A percentile compares a stretch with the other conserved stretches of the same genome.
Evolutionary conservation across 495 filamentous ascomycete genomes (phyloP).

Genomic region (Aspergillus leporis): DNA sequence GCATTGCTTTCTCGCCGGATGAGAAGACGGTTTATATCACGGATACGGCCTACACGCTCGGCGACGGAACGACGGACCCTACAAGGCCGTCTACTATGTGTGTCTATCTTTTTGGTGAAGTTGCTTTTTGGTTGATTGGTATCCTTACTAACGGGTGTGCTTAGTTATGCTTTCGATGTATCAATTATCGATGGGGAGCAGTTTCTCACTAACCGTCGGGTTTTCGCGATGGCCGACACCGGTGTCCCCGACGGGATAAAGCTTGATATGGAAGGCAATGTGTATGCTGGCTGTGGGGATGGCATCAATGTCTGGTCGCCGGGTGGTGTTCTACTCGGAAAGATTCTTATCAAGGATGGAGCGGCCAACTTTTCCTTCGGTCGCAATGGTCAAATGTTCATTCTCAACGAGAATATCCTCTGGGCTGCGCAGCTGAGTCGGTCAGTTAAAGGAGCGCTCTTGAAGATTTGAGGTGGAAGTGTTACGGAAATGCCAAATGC

Average conservation of each 20-base stretch:
- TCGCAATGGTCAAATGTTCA: slow-evolving; percentile 40
- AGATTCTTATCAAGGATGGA: slow-evolving; percentile 47
- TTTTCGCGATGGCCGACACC: slow-evolving; percentile 58
- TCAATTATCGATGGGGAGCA: slow-evolving; percentile 24
- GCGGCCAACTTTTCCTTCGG: slow-evolving; percentile 50
- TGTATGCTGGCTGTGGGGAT: slow-evolving; percentile 62
- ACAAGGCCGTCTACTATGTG: slow-evolving; percentile 29
- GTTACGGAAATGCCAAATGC: neutral
- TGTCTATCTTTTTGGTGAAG: neutral
- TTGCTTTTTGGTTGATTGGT: neutral
- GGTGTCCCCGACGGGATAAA: slow-evolving; percentile 64
- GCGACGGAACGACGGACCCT: slow-evolving; percentile 25
- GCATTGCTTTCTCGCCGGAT: slow-evolving; percentile 50
- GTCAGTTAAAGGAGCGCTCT: slow-evolving; percentile 31
- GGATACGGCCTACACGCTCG: slow-evolving; percentile 40
- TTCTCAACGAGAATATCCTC: slow-evolving; percentile 44
- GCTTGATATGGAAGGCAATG: slow-evolving; percentile 58
- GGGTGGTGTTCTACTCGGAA: slow-evolving; percentile 53
- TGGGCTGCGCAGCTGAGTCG: slow-evolving; percentile 36
- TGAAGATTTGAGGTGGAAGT: slow-evolving; percentile 15
- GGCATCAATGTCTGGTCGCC: slow-evolving; percentile 63
- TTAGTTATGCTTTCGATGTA: slow-evolving; percentile 32
- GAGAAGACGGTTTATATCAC: slow-evolving; percentile 50
- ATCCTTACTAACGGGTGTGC: neutral
- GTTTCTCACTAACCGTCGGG: slow-evolving; percentile 51